Base-by-base conservation (phyloP, 768 basidiomycete genomes). In the Naganishia antarctica region DNA sequence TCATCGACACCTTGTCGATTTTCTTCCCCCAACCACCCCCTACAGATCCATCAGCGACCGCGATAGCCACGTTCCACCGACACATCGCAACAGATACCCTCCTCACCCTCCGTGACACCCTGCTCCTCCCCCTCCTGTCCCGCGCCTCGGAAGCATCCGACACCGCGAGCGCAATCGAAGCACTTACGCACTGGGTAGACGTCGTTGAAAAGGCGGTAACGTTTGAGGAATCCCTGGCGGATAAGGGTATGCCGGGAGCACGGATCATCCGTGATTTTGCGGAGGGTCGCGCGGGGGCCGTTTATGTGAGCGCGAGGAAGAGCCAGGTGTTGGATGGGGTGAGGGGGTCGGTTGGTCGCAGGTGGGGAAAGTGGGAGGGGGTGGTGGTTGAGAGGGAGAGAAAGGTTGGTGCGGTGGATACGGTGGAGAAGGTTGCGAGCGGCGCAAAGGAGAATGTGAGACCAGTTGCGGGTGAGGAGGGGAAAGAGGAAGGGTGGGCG, bases 311-410 rank as follows among this genome's bases (percentile, higher is more conserved):
- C 16, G 18, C 15, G 45, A 28, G 43, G 21, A 67, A 51, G 44
- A 26, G 26, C 16, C 23, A 9, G 43, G 47, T 59, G 9, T 26
- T 67, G 15, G 44, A 53, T 3, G 2, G 31, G 16, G 61, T 46
- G 18, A 25, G 61, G 34, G 46, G 9, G 13, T n/a, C 51, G 41
- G 47, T 67, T 15, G 34, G 21, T 29, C 51, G 51, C 15, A 49
- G 46, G n/a, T 67, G 66, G 66, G 61, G 47, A 28, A 43, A 41
- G 23, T 67, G 66, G 66, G 29, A 63, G 29, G 37, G 44, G 26
- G 53, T 43, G 16, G 28, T 45, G 31, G 61, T 67, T 8, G 53
- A 59, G 53, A 58, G 61, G 49, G 65, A 66, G 34, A 58, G 29
- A 26, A 58, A 41, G 3, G 48, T 64, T 2, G 43, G 23, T 3